Base-by-base conservation (phyloP, 2,329 filamentous ascomycete species). In the Arthrobotrys entomopaga region DNA sequence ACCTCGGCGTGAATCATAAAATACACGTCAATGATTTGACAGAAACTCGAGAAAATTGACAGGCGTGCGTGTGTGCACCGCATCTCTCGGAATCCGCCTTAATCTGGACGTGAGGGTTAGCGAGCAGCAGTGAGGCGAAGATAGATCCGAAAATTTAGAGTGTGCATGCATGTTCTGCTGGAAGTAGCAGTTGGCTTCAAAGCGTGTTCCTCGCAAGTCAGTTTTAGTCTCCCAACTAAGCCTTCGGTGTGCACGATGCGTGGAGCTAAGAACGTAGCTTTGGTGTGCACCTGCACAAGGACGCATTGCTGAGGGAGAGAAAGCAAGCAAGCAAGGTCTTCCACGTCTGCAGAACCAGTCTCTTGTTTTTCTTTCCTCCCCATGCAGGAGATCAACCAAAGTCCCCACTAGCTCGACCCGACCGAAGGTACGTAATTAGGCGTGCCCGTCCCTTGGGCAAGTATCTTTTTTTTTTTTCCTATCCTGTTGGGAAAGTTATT, bases 1-100 rank as follows among this genome's bases (percentile, higher is more conserved):
- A 73, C 69, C 61, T 65, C 53, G 61, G 42, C 48, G 56, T 73
- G 69, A 73, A 61, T 73, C 69, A 73, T 66, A 56, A 48, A 50
- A 73, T 56, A 73, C 69, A 73, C 69, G 69, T 73, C 69, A 66
- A 73, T 73, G 69, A 73, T 73, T 73, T 54, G 69, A 73, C 61
- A 29, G 58, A 26, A 50, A 60, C 40, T 53, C 46, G 46, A 42
- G n/a, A 50, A 73, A 73, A 53, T 52, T 73, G 69, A 73, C 69
- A 73, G 69, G 60, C 69, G 61, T 66, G 69, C 20, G 60, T 65
- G 67, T 56, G 66, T 54, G 58, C 61, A 72, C 67, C 60, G 64
- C 50, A 56, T 69, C 65, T 65, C n/a, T 69, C 69, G 69, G 69
- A 73, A 73, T 73, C 69, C 69, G 69, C 69, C 69, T 73, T 73